phyloP scores from a whole-genome alignment of 2,329 filamentous ascomycete genomes.

The Pseudocercospora crystallina region DNA sequence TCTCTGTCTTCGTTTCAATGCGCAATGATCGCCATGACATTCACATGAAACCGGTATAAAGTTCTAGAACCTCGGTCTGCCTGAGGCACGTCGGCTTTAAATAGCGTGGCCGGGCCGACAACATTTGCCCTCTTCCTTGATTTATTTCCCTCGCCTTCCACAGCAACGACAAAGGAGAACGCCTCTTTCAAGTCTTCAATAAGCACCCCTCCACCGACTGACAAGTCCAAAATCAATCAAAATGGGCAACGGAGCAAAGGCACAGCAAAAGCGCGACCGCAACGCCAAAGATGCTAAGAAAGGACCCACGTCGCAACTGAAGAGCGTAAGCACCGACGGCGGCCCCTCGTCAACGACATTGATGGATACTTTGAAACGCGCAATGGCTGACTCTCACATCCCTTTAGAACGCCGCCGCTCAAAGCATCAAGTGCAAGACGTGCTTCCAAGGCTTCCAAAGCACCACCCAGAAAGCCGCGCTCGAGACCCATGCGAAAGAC shows the following conservation, averaged over 20 bases:
- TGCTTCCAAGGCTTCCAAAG: constrained; percentile 79
- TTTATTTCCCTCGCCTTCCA: too few relatives aligned
- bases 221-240: background rate
- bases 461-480: constrained; percentile 70
- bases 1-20: too few relatives aligned
- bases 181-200: too few relatives aligned
- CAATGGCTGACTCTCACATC: background rate
- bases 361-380: background rate
- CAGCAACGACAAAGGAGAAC: too few relatives aligned
- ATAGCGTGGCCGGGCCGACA: too few relatives aligned
- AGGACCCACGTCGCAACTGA: constrained; percentile 23
- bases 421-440: constrained; percentile 72
- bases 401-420: constrained; percentile 68
- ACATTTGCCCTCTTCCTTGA: too few relatives aligned
- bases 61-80: too few relatives aligned
- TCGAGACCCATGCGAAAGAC: constrained; percentile 70
- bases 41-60: too few relatives aligned
- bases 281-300: constrained; percentile 58
- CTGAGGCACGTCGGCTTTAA: too few relatives aligned
- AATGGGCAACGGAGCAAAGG: constrained; percentile 57
- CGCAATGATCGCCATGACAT: too few relatives aligned
- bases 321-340: constrained; percentile 19
- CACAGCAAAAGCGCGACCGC: constrained; percentile 71
- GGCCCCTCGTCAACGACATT: background rate
- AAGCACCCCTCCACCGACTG: too few relatives aligned